Conservation (phyloP, 805 yeast genomes). For the Cyberlindnera maclurae region DNA sequence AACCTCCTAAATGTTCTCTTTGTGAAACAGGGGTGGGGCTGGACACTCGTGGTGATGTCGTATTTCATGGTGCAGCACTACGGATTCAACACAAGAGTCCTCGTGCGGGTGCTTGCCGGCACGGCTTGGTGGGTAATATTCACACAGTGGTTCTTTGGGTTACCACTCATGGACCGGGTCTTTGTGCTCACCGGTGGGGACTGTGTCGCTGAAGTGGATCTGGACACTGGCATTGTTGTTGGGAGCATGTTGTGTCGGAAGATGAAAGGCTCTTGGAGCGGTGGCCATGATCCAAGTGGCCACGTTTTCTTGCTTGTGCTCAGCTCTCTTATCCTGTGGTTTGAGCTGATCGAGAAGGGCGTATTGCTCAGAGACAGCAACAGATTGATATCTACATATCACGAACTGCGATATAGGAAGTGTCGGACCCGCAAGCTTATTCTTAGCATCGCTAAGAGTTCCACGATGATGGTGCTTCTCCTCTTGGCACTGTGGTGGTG, state of each 20-base stretch:
- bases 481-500: conserved; percentile 63
- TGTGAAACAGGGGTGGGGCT: conserved; percentile 89
- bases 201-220: conserved; percentile 35
- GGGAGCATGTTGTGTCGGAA: conserved; percentile 37
- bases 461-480: conserved; percentile 24
- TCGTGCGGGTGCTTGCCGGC: conserved; percentile 10
- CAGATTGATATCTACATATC: conserved; percentile 3
- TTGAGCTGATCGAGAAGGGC: conserved; percentile 46
- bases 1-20: conserved; percentile 66
- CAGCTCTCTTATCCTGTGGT: conserved; percentile 55
- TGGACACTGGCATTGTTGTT: conserved; percentile 1
- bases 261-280: conserved; percentile 61
- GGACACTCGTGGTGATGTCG: conserved; percentile 55
- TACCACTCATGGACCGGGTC: conserved; percentile 83
- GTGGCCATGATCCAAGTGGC: conserved; percentile 97
- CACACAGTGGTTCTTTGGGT: conserved; percentile 82
- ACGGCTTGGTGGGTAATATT: conserved; percentile 81
- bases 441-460: conserved; percentile 1
- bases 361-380: conserved; percentile 28
- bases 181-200: conserved; percentile 79
- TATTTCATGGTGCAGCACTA: conserved; percentile 20
- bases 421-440: neutral
- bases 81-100: conserved; percentile 2
- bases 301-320: conserved; percentile 77
- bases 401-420: neutral